Conservation (phyloP, 129 eudicot species). For the Tagetes erecta region DNA sequence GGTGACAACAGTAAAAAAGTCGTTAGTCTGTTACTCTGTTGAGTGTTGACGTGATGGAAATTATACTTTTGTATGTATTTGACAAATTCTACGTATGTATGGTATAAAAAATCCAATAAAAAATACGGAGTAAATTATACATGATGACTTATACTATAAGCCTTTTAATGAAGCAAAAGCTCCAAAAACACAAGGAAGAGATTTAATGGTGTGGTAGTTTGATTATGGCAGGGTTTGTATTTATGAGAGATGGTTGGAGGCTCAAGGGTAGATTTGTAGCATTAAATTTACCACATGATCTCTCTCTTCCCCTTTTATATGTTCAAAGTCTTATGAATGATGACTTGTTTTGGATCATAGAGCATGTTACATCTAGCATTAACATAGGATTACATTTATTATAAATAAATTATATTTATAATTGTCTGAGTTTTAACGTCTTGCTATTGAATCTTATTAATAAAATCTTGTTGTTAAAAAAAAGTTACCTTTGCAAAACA, state of each 20-base stretch:
- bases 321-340: not conserved
- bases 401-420: not conserved
- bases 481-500: not conserved
- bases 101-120: too few relatives aligned
- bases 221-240: slow-evolving; percentile 28
- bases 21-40: too few relatives aligned
- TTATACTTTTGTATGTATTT: too few relatives aligned
- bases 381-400: not conserved
- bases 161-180: not conserved
- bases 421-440: too few relatives aligned
- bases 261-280: slow-evolving; percentile 36
- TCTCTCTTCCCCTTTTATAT: not conserved
- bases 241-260: slow-evolving; percentile 33
- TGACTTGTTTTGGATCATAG: not conserved
- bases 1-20: too few relatives aligned
- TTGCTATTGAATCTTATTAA: too few relatives aligned
- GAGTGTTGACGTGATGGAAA: too few relatives aligned
- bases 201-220: slow-evolving; percentile 34
- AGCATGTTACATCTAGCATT: not conserved
- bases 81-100: too few relatives aligned
- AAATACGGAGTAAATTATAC: too few relatives aligned
- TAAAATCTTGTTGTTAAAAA: too few relatives aligned
- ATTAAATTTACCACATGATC: slow-evolving; percentile 25
- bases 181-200: not conserved
- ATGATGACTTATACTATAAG: not conserved